phyloP scores from a whole-genome alignment of 371 early-diverging fungal species.

The Mortierella sp. region DNA sequence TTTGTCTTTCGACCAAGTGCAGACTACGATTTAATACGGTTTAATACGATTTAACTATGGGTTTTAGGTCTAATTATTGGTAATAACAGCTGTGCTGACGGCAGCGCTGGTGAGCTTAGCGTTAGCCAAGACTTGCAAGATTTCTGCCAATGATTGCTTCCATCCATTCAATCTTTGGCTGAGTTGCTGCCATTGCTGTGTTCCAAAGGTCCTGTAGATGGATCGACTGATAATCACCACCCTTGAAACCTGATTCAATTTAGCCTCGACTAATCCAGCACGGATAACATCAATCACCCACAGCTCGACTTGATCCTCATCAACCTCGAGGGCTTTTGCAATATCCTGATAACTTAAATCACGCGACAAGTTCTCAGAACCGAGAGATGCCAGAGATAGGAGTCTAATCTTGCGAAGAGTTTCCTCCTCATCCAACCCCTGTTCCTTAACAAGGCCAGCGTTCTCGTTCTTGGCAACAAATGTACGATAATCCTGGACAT shows the following conservation, averaged over 20 bases:
- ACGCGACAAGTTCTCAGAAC: constrained; percentile 77
- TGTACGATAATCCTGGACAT: constrained; percentile 74
- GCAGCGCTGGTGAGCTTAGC: constrained; percentile 74
- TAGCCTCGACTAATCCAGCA: constrained; percentile 92
- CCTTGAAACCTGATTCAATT: constrained; percentile 91
- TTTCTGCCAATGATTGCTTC: constrained; percentile 83
- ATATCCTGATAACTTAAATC: constrained; percentile 82
- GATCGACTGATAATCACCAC: constrained; percentile 83
- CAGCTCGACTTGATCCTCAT: constrained; percentile 87
- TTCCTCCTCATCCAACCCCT: constrained; percentile 69
- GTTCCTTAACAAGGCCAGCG: constrained; percentile 64
- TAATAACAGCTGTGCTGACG: constrained; percentile 51
- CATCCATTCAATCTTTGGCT: constrained; percentile 78
- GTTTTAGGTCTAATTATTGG: constrained; percentile 22
- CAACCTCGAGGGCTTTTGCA: constrained; percentile 79
- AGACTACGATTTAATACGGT: too few species aligned
- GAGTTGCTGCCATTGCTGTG: constrained; percentile 85
- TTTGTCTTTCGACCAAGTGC: too few species aligned
- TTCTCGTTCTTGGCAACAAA: constrained; percentile 65
- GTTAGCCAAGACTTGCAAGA: constrained; percentile 85
- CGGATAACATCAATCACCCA: constrained; percentile 95
- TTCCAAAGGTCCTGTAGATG: constrained; percentile 86
- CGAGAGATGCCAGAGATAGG: constrained; percentile 86
- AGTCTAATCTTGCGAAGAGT: constrained; percentile 86
- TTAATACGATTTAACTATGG: too few species aligned